These are phyloP conservation scores for Eudorina sp. DNA, from an alignment of 139 green algal genomes.

Conservation along the genomic window DNA sequence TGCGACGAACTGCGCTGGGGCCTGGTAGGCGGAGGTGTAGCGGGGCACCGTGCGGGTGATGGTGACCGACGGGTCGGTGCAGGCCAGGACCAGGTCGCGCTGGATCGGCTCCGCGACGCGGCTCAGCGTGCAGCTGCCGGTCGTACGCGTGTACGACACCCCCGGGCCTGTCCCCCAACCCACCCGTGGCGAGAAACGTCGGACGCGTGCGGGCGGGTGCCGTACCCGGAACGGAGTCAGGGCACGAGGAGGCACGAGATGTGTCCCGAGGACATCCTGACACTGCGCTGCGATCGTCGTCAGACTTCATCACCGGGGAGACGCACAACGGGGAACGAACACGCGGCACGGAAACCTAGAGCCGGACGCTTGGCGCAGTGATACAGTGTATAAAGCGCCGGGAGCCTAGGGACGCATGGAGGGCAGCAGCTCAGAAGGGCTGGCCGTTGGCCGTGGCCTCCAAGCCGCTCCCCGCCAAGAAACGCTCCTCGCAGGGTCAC, in stretches of 20 bases:
- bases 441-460: background rate
- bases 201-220: background rate
- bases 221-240: background rate
- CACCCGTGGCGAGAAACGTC: too few species aligned
- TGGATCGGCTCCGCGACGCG: background rate
- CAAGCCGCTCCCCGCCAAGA: background rate
- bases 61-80: background rate
- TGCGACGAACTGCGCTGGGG: background rate
- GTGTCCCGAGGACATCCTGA: background rate
- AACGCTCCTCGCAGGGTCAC: too few species aligned
- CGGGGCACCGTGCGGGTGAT: background rate
- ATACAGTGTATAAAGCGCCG: too few species aligned
- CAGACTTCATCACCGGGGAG: too few species aligned
- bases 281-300: background rate
- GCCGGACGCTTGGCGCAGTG: too few species aligned
- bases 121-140: background rate
- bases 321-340: too few species aligned
- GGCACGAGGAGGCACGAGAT: background rate
- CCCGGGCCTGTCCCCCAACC: background rate
- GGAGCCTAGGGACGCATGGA: too few species aligned
- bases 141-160: background rate
- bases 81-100: conserved; percentile 15
- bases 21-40: conserved; percentile 9
- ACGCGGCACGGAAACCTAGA: too few species aligned
- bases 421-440: too few species aligned